Base-by-base conservation (phyloP, 208 protist genomes). In the Leishmania lainsoni region DNA sequence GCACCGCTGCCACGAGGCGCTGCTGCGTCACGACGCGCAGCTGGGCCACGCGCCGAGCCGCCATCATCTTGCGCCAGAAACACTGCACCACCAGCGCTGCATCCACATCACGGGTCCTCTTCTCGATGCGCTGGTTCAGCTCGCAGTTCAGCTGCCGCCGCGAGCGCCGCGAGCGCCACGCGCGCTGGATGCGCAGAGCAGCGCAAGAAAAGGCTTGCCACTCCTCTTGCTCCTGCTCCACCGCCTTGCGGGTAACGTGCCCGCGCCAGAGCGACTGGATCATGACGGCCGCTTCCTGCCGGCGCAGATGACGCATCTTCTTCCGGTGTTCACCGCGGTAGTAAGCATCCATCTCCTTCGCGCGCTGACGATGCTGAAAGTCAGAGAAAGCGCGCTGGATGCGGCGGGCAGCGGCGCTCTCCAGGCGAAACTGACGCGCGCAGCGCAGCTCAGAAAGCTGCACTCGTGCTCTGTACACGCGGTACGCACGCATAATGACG, bases 191-290 rank as follows among this genome's bases (percentile, higher is more conserved):
- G 59, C 76, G 81, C 8, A 70, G 29, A 2, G 89, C 93, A 29
- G 85, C 81, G 20, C 58, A 61, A 5, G 75, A 83, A 29, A 88
- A 78, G 17, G 32, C 69, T 49, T 74, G 75, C 39, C 87, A 80
- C 32, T 66, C 83, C 26, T 71, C 84, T n/a, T 75, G 63, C 59
- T 91, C 87, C 22, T 74, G 42, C 59, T 77, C 48, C 76, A 93
- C 81, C 65, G 75, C 88, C 52, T 79, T 81, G 75, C 95, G 86
- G 66, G 92, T 95, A 22, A 87, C 87, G 83, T 94, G 81, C 20
- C 94, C 95, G 73, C 92, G 88, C 94, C 95, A 98, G n/a, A 87
- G 63, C 4, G 94, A 80, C 82, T 98, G 95, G 45, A 98, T 91
- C 78, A 81, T 90, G 20, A 87, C 83, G 5, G 87, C 93, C 0